Conservation (phyloP, 257 asterid species). For the Solanum lignicaule region DNA sequence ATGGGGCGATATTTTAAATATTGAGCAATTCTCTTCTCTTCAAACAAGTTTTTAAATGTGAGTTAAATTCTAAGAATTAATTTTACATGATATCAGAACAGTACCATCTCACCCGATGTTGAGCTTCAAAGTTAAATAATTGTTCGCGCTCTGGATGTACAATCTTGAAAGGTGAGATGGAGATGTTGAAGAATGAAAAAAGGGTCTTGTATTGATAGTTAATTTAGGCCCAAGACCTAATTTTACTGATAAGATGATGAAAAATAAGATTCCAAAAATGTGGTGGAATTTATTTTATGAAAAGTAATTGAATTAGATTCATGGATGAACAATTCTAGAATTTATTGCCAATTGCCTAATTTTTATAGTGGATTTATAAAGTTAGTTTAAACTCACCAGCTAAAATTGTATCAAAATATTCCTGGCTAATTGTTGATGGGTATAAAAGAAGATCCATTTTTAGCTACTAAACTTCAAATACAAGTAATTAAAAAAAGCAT, state of each 20-base stretch:
- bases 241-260: not conserved
- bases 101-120: not conserved
- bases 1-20: too few relatives aligned
- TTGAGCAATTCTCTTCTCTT: too few relatives aligned
- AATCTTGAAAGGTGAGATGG: not conserved
- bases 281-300: not conserved
- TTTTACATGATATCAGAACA: too few relatives aligned
- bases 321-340: not conserved
- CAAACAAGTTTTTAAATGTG: too few relatives aligned
- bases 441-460: not conserved
- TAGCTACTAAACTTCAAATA: not conserved
- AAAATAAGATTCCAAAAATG: not conserved
- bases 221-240: not conserved
- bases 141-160: fast-evolving
- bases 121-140: not conserved
- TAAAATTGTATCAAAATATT: not conserved
- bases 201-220: too few relatives aligned
- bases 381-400: not conserved
- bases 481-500: not conserved
- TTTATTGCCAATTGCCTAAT: not conserved
- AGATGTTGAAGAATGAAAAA: not conserved
- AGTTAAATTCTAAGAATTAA: too few relatives aligned
- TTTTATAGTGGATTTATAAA: not conserved
- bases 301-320: not conserved
- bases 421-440: not conserved